Evolutionary conservation across 2,329 filamentous ascomycete genomes (phyloP).

Genomic region (Leptodontidium sp.): DNA sequence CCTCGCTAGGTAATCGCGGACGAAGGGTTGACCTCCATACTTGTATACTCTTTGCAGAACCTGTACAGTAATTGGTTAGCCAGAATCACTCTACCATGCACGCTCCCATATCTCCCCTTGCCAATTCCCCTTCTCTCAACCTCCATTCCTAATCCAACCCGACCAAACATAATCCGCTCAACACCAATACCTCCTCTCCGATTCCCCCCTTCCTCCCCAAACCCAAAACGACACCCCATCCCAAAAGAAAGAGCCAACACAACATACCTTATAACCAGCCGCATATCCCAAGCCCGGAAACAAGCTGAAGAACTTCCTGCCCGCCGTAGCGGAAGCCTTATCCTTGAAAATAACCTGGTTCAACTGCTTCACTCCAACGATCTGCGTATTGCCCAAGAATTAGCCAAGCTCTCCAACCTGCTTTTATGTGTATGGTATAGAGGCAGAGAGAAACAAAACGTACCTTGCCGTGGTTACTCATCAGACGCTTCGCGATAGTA

Average conservation of each 20-base stretch:
- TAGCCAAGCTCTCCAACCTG: slow-evolving; percentile 11
- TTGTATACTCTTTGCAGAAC: slow-evolving; percentile 97
- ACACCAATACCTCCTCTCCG: not conserved
- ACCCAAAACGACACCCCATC: not conserved
- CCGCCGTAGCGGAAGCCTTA: slow-evolving; percentile 74
- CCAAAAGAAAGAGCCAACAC: not conserved
- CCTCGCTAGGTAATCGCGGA: slow-evolving; percentile 83
- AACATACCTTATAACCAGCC: slow-evolving; percentile 86
- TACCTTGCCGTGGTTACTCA: slow-evolving; percentile 92
- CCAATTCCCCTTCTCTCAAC: not conserved
- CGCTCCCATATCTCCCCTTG: not conserved
- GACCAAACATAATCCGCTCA: not conserved
- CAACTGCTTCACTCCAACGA: slow-evolving; percentile 68
- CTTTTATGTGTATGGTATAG: not conserved
- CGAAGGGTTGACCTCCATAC: slow-evolving; percentile 96
- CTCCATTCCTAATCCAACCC: not conserved
- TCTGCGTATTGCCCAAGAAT: slow-evolving; percentile 49
- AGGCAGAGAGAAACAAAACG: not conserved
- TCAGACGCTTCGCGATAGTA: slow-evolving; percentile 97
- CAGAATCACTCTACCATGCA: not conserved
- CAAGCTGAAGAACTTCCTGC: slow-evolving; percentile 88
- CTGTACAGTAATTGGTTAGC: slow-evolving; percentile 48
- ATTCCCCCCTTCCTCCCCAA: not conserved
- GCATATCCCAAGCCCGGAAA: slow-evolving; percentile 98
- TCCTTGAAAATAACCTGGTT: slow-evolving; percentile 96